Evolutionary conservation across 2,329 filamentous ascomycete genomes (phyloP).

Genomic region (Capronia coronata): DNA sequence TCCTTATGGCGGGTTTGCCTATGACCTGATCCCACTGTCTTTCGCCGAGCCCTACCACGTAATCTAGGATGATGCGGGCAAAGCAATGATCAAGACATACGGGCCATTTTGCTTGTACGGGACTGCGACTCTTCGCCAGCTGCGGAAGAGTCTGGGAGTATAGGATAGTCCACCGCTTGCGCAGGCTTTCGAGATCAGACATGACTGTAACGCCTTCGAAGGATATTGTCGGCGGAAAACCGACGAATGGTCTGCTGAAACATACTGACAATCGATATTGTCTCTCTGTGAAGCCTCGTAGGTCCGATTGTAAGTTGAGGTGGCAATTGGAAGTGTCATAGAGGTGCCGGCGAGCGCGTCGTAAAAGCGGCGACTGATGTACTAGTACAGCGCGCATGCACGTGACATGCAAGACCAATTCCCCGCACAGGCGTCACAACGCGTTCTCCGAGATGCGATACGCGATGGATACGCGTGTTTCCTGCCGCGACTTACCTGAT

Average conservation of each 20-base stretch:
- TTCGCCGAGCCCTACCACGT: constrained; percentile 33
- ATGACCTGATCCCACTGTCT: constrained; percentile 42
- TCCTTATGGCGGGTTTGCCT: constrained; percentile 39
- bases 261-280: too few relatives aligned
- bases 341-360: too few relatives aligned
- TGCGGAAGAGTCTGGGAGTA: constrained; percentile 28
- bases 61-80: constrained; percentile 35
- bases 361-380: not conserved
- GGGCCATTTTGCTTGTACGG: constrained; percentile 38
- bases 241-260: not conserved
- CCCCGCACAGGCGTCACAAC: not conserved
- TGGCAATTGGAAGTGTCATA: too few relatives aligned
- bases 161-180: constrained; percentile 25
- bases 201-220: not conserved
- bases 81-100: constrained; percentile 32
- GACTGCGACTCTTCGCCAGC: constrained; percentile 23
- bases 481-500: not conserved
- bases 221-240: not conserved
- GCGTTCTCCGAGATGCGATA: not conserved
- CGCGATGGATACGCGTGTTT: not conserved
- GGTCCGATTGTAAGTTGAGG: too few relatives aligned
- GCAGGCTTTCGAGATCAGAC: constrained; percentile 14
- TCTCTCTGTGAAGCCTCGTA: too few relatives aligned
- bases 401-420: not conserved
- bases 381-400: not conserved